These are phyloP conservation scores for Daldinia caldariorum DNA, from an alignment of 495 filamentous ascomycete genomes.

Conservation along the genomic window DNA sequence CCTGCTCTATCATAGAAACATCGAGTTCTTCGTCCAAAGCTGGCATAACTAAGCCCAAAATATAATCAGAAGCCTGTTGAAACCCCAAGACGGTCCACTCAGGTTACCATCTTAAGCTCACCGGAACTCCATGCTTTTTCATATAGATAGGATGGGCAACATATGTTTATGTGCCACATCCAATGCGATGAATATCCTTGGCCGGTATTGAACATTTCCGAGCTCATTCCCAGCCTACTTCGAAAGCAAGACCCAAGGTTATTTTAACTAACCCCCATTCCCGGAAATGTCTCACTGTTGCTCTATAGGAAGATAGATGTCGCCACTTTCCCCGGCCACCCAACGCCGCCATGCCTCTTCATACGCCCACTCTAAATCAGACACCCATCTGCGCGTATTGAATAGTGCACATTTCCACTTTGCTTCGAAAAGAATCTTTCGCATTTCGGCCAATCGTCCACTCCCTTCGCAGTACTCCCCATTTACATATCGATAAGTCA, in stretches of 20 bases:
- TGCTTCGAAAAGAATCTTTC: conserved; percentile 80
- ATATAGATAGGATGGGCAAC: conserved; percentile 1
- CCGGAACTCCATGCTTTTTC: conserved; percentile 30
- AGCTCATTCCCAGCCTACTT: conserved; percentile 12
- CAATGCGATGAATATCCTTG: conserved; percentile 11
- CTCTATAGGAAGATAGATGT: conserved; percentile 83
- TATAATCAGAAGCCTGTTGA: conserved; percentile 18
- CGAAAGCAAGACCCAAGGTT: conserved; percentile 3
- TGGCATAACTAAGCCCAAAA: conserved; percentile 23
- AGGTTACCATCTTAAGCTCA: conserved; percentile 1
- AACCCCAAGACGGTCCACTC: background rate
- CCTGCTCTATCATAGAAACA: conserved; percentile 43
- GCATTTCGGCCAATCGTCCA: conserved; percentile 77
- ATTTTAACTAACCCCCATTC: conserved; percentile 8
- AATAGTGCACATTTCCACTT: conserved; percentile 88
- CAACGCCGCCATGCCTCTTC: conserved; percentile 86
- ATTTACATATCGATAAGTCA: conserved; percentile 66
- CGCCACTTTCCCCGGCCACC: conserved; percentile 86
- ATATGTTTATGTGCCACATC: background rate
- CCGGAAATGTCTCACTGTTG: conserved; percentile 6
- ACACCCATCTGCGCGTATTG: conserved; percentile 92
- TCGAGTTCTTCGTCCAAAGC: conserved; percentile 31
- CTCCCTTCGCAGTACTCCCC: conserved; percentile 63
- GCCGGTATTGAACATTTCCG: conserved; percentile 2
- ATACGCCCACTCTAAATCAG: conserved; percentile 89